Conservation (phyloP, 306 rosid genomes). For the Alnus glutinosa region DNA sequence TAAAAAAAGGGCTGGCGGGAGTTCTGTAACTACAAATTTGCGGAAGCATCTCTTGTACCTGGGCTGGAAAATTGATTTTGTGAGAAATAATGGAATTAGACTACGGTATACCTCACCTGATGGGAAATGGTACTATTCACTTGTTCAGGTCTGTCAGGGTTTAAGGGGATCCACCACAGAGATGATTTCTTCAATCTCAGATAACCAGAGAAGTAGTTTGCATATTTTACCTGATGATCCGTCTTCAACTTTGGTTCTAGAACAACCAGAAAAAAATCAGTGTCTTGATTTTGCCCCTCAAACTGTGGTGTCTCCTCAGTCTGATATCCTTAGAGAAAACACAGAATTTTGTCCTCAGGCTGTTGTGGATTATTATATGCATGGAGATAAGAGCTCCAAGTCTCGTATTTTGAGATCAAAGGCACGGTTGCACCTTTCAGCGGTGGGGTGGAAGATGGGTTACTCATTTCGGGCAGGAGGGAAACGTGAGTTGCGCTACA, state of each 20-base stretch:
- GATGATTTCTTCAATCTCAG: conserved; percentile 27
- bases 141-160: conserved; percentile 43
- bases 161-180: conserved; percentile 21
- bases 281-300: conserved; percentile 24
- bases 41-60: conserved; percentile 37
- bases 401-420: conserved; percentile 25
- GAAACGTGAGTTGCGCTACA: conserved; percentile 36
- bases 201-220: conserved; percentile 20
- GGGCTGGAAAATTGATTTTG: conserved; percentile 59
- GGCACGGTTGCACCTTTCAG: conserved; percentile 48
- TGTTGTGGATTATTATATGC: conserved; percentile 41
- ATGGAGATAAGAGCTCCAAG: not conserved
- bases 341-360: conserved; percentile 45
- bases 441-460: conserved; percentile 47
- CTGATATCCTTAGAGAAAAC: conserved; percentile 12
- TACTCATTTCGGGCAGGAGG: conserved; percentile 30
- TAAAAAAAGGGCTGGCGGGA: not conserved
- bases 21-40: not conserved
- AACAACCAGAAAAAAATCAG: conserved; percentile 29
- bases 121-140: conserved; percentile 42
- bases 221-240: conserved; percentile 11
- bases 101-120: conserved; percentile 45
- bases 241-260: conserved; percentile 18
- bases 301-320: conserved; percentile 17
- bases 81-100: not conserved